Evolutionary conservation across 305 asterid species (phyloP), one percentile per base, ranked within the genome.

Genomic region (Solanum hybrid): DNA sequence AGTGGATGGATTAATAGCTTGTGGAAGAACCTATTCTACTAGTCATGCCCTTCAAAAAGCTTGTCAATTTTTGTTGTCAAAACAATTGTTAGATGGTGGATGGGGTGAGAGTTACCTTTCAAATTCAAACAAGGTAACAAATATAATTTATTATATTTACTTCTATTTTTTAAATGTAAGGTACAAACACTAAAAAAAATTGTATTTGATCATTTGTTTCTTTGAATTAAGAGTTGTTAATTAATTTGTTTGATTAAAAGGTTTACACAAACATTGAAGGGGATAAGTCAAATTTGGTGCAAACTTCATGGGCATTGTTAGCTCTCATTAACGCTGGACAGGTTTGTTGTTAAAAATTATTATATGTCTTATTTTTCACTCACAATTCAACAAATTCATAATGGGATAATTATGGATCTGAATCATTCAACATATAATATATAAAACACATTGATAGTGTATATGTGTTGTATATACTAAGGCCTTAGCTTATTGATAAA

Each of bases 101-200:
- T 95, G 98, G 98, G 94, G 98, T 13, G 98, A 95, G 87, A 94
- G 97, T 76, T 92, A 92, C 36, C 94, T 92, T 77, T 94, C 97
- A 1, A 45, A 91, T 91, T 68, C 95, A 82, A 90, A 90, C 29
- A 94, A 94, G 96, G 96, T 94, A 41, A 82, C 68, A 82, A 81
- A 41, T 22, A 70, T 70, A 70, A 61, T 61, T 31, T 61, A 17
- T 17, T 61, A 61, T 20, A 7, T 8, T 9, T 20, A 33, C n/a
- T 6, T 34, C 3, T 34, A 37, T 10, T 29, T 32, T 51, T 51
- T 6, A 51, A 51, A 31, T 7, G 0, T 5, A 72, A 72, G 78
- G 78, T 72, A 26, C 78, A 72, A 72, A 70, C 32, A 24, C 17
- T 70, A 0, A 7, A 6, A 61, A n/a, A 80, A 13, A 4, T 12